Base-by-base conservation (phyloP, 495 filamentous ascomycete species). In the Neurospora sp. region DNA sequence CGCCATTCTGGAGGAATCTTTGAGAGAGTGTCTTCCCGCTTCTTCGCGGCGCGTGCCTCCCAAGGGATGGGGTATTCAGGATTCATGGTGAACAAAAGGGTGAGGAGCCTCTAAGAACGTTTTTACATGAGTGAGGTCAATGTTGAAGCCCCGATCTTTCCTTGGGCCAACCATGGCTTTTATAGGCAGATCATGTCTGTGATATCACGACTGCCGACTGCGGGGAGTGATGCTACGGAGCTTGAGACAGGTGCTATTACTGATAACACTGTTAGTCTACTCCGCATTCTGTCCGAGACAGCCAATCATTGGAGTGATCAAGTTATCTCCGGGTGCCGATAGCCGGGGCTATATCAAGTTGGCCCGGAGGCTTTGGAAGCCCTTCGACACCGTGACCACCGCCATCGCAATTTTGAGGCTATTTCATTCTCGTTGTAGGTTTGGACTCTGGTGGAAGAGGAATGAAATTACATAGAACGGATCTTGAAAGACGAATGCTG, bases 1-100 rank as follows among this genome's bases (percentile, higher is more conserved):
- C 72, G 73, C 81, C 81, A 82, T 42, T 75, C 69, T 3, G 66
- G 7, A 0, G 73, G 75, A 40, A 82, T 82, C 72, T 79, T 79
- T 6, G 70, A 41, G 3, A 77, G 61, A 2, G 71, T 77, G 40
- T 53, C 69, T 12, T 41, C 75, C n/a, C n/a, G n/a, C n/a, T n/a
- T n/a, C n/a, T n/a, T n/a, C n/a, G n/a, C n/a, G n/a, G n/a, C n/a
- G n/a, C 16, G 73, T 18, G 69, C 72, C 69, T 80, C 69, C 79
- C 79, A 81, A 37, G 69, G 27, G 1, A 61, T 18, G 53, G 53
- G 53, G 53, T 61, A 61, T 18, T 61, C 27, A 35, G 7, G 5
- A 3, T 0, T 61, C 53, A 61, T 61, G 14, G 14, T 61, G 2
- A 9, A 18, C 0, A 16, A 61, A 0, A 0, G 53, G 1, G 12